phyloP scores from a whole-genome alignment of 331 rosid species.

The Dryas integrifolia region DNA sequence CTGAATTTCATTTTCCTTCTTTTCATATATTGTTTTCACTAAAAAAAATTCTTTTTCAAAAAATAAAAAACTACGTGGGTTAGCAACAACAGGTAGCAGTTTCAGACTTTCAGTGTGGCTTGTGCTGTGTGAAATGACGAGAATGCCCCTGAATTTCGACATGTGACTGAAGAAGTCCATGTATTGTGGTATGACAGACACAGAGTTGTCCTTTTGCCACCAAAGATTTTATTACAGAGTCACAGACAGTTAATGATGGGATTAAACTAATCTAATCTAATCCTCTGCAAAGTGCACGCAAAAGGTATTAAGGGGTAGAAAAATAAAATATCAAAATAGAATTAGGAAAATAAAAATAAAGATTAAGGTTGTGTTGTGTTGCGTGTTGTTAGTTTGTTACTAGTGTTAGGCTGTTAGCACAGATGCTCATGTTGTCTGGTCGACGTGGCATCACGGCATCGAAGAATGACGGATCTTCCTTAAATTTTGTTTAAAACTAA shows the following conservation, averaged over 20 bases:
- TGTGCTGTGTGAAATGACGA: conserved; percentile 11
- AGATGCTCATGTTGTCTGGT: not conserved
- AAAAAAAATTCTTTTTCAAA: not conserved
- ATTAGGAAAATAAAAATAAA: not conserved
- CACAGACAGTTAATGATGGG: conserved; percentile 34
- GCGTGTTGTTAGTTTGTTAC: no score
- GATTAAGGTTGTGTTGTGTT: not conserved
- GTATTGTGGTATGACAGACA: conserved; percentile 12
- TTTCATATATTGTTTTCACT: no score
- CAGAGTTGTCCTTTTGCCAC: conserved; percentile 30
- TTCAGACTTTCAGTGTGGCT: not conserved
- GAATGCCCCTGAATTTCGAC: conserved; percentile 24
- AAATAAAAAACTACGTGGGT: not conserved
- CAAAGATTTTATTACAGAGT: conserved; percentile 3
- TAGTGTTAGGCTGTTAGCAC: not conserved
- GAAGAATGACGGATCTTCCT: not conserved
- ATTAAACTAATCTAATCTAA: conserved; percentile 25
- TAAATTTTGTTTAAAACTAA: not conserved
- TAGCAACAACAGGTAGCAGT: not conserved
- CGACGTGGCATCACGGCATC: not conserved
- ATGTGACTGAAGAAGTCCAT: conserved; percentile 24
- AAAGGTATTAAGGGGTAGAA: not conserved
- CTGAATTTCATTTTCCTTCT: not conserved
- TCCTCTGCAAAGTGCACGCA: not conserved
- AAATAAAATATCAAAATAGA: not conserved